phyloP scores from a whole-genome alignment of 2,329 filamentous ascomycete species.

The Ophioceras dolichostomum region DNA sequence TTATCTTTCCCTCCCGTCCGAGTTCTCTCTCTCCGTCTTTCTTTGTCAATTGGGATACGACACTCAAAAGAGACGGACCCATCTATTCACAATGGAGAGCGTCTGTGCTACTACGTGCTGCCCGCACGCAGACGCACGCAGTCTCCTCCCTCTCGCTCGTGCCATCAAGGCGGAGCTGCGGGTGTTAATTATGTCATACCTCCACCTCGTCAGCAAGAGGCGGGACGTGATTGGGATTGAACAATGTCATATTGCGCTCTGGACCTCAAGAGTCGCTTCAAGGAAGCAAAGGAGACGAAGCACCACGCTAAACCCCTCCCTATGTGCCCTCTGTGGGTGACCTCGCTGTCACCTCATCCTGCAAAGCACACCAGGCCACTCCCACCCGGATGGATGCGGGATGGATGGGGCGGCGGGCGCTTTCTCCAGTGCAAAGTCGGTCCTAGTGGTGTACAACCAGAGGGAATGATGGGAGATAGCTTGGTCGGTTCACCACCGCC shows the following conservation, averaged over 20 bases:
- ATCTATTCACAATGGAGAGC: background rate
- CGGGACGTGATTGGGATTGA: background rate
- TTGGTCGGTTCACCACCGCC: too few relatives aligned
- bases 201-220: background rate
- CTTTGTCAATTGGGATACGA: too few relatives aligned
- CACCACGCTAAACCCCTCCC: background rate
- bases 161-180: background rate
- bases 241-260: background rate
- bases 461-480: too few relatives aligned
- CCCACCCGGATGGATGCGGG: too few relatives aligned
- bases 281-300: background rate
- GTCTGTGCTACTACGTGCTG: too few relatives aligned
- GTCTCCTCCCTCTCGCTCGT: background rate
- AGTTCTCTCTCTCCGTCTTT: too few relatives aligned
- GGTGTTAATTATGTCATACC: conserved; percentile 1
- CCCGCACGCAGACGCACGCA: too few relatives aligned
- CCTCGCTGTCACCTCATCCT: background rate
- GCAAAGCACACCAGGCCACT: background rate
- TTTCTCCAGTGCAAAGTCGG: too few relatives aligned
- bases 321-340: background rate
- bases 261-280: background rate
- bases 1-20: too few relatives aligned
- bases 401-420: too few relatives aligned
- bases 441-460: too few relatives aligned
- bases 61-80: background rate